These are phyloP conservation scores for Ogataea siamensis DNA, from an alignment of 805 yeast genomes.

Conservation along the genomic window DNA sequence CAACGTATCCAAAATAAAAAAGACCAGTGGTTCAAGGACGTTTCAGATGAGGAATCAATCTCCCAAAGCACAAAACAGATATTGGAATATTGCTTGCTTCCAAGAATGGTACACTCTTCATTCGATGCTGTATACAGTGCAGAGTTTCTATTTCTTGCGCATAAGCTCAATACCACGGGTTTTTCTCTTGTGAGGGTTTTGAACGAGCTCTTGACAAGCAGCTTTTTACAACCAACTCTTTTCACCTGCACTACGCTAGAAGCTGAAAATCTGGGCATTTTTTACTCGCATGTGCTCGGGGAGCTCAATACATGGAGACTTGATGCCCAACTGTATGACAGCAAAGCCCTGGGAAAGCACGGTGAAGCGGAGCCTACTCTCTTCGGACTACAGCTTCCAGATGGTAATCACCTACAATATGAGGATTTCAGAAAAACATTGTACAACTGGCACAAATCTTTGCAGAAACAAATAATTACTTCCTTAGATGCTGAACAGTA, in stretches of 20 bases:
- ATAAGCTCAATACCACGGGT: slow-evolving; percentile 36
- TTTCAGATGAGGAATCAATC: slow-evolving; percentile 15
- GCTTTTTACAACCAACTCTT: slow-evolving; percentile 50
- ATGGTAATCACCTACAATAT: slow-evolving; percentile 26
- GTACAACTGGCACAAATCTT: slow-evolving; percentile 53
- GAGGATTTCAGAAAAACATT: slow-evolving; percentile 40
- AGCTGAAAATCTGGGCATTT: slow-evolving; percentile 79
- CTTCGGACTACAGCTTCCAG: slow-evolving; percentile 22
- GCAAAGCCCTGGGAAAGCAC: slow-evolving; percentile 26
- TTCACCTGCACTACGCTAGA: slow-evolving; percentile 72
- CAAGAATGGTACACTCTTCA: slow-evolving; percentile 75
- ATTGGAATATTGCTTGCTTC: slow-evolving; percentile 66
- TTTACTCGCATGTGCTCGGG: slow-evolving; percentile 57
- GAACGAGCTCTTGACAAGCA: slow-evolving; percentile 45
- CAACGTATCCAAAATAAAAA: slow-evolving; percentile 32
- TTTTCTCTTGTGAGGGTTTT: slow-evolving; percentile 40
- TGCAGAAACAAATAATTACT: slow-evolving; percentile 43
- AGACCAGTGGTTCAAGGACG: slow-evolving; percentile 39
- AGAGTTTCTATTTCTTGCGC: slow-evolving; percentile 54
- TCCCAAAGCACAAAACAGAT: slow-evolving; percentile 27
- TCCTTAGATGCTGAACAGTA: slow-evolving; percentile 56
- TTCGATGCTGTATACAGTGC: slow-evolving; percentile 76
- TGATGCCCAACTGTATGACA: slow-evolving; percentile 31
- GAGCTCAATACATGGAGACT: slow-evolving; percentile 39
- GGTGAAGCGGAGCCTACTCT: slow-evolving; percentile 8